Evolutionary conservation across 257 asterid species (phyloP), one percentile per base, ranked within the genome.

Genomic region (Forsythia viridissima): DNA sequence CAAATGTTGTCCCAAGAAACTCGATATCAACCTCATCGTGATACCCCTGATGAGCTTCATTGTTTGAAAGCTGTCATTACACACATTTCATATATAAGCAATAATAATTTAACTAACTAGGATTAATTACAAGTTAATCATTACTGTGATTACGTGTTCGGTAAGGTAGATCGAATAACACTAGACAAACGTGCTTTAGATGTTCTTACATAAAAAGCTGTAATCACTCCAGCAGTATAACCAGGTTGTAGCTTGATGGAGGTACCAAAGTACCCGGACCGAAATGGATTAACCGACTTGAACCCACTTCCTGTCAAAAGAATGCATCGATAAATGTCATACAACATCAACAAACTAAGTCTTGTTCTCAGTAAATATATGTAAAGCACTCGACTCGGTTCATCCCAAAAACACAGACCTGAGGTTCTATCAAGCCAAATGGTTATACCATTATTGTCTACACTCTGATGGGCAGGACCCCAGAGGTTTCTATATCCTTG

Each of bases 21-120:
- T 94, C 98, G 0, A 94, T 92, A 57, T 94, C 98, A 80, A 94
- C 97, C 80, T 94, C 98, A 81, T 94, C 98, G 48, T 94, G 98
- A 72, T 71, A 85, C 61, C 97, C 98, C 8, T 97, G 98, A 77
- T 92, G 98, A 16, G 89, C 97, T 80, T 92, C 96, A 36, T 36
- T 87, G 81, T 94, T 94, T 0, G 98, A 94, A 36, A 94, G 96
- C 34, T 30, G 34, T 30, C 34, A 30, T 30, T 30, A 30, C 34
- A 30, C 34, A 30, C 34, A 30, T 30, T 30, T 30, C 34, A 30
- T 30, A 30, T 30, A 30, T 30, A 30, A 30, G 34, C 34, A 30
- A 30, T 1, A 30, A 30, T 30, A 30, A 30, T 30, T 30, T 30
- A 30, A 30, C 34, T 30, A 30, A 30, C 34, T 30, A 30, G 34